Base-by-base conservation (phyloP, 2,329 filamentous ascomycete genomes). In the Thielaviopsis cerberus region DNA sequence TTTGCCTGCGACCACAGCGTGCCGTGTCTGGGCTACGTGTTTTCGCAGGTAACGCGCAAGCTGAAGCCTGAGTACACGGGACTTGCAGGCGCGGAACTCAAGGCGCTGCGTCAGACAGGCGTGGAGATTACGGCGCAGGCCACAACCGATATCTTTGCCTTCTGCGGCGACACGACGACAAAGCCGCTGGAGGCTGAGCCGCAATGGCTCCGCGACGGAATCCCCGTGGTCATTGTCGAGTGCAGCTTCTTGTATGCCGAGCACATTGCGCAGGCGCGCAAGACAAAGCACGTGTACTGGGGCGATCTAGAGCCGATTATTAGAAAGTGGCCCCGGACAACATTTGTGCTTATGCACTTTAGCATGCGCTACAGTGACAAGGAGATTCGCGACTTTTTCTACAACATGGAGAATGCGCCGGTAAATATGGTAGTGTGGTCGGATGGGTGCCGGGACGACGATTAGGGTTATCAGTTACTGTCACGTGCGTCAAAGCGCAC, bases 271-370 rank as follows among this genome's bases (percentile, higher is more conserved):
- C 73, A 75, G 65, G 73, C 73, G 1, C 67, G 65, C 10, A 70
- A 70, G 65, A 76, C 74, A 4, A 74, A 73, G 63, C 74, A 76
- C 61, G 76, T 74, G 0, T 64, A 70, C 25, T 76, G 74, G 74
- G 62, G 62, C 15, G 73, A 76, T 50, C 62, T 76, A 51, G 73
- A 75, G 62, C 65, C 64, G 17, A 70, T 76, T 3, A 66, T 76
- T 22, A 64, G 73, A 26, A 68, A 65, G 58, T 75, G 71, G 69
- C 69, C 69, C 0, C 57, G 57, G 50, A 75, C 73, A 8, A 72
- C 67, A 4, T 76, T 75, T 64, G 68, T 76, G 25, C 60, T 76
- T 52, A 75, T 65, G 62, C 73, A 76, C 62, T 76, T 76, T 59
- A 76, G 73, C 60, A 61, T 75, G 64, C 64, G 74, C 27, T 75